Evolutionary conservation across 768 basidiomycete genomes (phyloP), one percentile per base, ranked within the genome.

Genomic region (Lentinula edodes): DNA sequence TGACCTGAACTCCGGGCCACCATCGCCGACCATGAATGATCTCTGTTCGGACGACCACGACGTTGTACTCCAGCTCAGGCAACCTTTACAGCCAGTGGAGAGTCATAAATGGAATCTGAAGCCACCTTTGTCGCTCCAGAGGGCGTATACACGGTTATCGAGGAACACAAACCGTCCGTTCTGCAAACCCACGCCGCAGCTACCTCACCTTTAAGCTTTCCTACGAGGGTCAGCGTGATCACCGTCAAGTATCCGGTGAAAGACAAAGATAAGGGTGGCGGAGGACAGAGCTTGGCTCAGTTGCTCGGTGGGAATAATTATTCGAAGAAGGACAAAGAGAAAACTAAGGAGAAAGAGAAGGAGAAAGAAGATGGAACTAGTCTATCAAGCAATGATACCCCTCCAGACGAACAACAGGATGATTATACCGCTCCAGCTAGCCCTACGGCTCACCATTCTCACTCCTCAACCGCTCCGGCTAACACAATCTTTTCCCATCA

Each of bases 61-160:
- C 32, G 28, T 23, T 36, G 20, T 41, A 52, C 35, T 41, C 57
- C 35, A 32, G 36, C 62, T 62, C 64, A 58, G 18, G 32, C n/a
- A 10, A 13, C 9, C n/a, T 39, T 23, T 8, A 38, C 20, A 35
- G 12, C 35, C 18, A 52, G 9, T 39, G 34, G 18, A n/a, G 12
- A 16, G 9, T 16, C 53, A 6, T n/a, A 20, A 20, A 91, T 91
- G 88, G 90, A 93, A 79, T 90, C 82, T 80, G 90, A 91, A 58
- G 82, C 83, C 62, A 89, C 90, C 32, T 93, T 94, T 73, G 88
- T 93, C 50, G 91, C 92, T 38, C 92, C 92, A 57, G 92, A 94
- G 73, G 92, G 92, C 66, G 90, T 93, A 46, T 94, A 94, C 77
- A 88, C 90, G 28, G 83, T 92, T 70, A 91, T 88, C 16, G 92